Base-by-base conservation (phyloP, 2,329 filamentous ascomycete genomes). In the Hymenoscyphus occultus region DNA sequence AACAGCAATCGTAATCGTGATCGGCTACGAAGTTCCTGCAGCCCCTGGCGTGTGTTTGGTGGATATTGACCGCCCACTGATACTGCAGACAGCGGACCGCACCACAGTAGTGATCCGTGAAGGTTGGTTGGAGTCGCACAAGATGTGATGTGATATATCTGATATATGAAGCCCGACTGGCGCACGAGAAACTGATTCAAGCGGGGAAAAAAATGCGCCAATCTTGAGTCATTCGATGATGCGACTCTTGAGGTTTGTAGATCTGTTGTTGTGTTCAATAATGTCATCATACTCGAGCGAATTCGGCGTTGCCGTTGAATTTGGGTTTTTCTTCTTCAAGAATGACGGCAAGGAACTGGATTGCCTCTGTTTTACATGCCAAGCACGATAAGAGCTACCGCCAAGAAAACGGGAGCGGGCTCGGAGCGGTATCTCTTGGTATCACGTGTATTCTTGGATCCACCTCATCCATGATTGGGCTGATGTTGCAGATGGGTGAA, bases 191-290 rank as follows among this genome's bases (percentile, higher is more conserved):
- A 22, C 19, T 51, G 48, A 28, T 22, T 51, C 48, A 22, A 22
- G 48, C 48, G n/a, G n/a, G 22, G 19, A 12, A 10, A 10, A 51
- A 51, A 51, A 51, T 12, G 7, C 13, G 48, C 19, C 7, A 12
- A 51, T 51, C 48, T 51, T 51, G 45, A 51, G 22, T 51, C 45
- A 45, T 45, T 45, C 14, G n/a, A 22, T 51, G 48, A 51, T n/a
- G n/a, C 19, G 9, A 51, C 3, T 22, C 22, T 51, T n/a, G 19
- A 48, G 2, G 5, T 48, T 48, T n/a, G 16, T 1, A 48, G 19
- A 51, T 51, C 19, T 12, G 19, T 22, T 28, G 22, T 22, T 19
- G 45, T 51, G 22, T n/a, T 19, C n/a, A 12, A 51, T n/a, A 7
- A 1, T 2, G 12, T 45, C 32, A 45, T n/a, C 40, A 13, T 45